Conservation (phyloP, 306 rosid species). For the Nissolia schottii region DNA sequence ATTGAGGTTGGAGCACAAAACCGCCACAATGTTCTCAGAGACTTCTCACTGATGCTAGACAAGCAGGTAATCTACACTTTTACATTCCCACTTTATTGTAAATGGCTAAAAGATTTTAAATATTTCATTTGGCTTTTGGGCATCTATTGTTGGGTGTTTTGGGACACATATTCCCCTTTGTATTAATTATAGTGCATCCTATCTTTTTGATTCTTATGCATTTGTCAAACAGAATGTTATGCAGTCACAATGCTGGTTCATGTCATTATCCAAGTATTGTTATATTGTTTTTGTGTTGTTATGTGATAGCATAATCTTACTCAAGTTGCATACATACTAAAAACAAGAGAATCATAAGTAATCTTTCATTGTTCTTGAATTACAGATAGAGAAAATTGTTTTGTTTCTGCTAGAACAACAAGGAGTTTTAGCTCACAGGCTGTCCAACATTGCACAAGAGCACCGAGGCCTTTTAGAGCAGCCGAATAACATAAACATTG, state of each 20-base stretch:
- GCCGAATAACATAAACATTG: slow-evolving; percentile 50
- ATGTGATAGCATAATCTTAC: not conserved
- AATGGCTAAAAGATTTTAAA: not conserved
- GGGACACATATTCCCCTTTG: not conserved
- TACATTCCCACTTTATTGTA: not conserved
- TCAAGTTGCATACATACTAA: not conserved
- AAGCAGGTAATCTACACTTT: slow-evolving; percentile 40
- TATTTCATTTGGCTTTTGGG: not conserved
- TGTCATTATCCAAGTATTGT: not conserved
- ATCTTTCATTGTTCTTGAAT: slow-evolving; percentile 16
- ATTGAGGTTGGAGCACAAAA: slow-evolving; percentile 59
- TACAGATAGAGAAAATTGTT: slow-evolving; percentile 82
- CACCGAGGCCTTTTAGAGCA: slow-evolving; percentile 52
- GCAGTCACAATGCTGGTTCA: not conserved
- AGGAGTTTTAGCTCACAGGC: slow-evolving; percentile 80
- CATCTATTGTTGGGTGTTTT: not conserved
- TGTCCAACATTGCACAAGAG: slow-evolving; percentile 56
- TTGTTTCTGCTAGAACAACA: slow-evolving; percentile 88
- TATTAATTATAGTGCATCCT: not conserved
- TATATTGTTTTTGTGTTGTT: no score
- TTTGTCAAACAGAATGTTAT: not conserved
- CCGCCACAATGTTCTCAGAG: slow-evolving; percentile 55
- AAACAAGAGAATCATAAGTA: not conserved
- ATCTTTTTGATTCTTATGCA: not conserved
- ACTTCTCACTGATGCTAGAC: slow-evolving; percentile 72